Base-by-base conservation (phyloP, 352 stramenopile genomes). In the Globisporangium parvum region DNA sequence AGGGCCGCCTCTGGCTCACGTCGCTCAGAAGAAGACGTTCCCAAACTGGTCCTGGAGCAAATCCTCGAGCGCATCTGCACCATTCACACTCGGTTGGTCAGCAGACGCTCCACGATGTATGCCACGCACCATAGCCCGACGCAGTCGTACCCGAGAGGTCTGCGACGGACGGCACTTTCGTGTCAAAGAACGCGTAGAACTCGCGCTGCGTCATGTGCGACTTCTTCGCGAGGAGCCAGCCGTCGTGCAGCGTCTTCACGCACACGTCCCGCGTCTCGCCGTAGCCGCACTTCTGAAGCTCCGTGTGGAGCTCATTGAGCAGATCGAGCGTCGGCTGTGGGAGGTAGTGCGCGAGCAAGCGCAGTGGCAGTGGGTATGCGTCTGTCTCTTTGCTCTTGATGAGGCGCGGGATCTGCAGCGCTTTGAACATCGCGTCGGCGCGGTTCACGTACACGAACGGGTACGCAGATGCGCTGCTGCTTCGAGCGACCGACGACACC, bases 131-230 rank as follows among this genome's bases (percentile, higher is more conserved):
- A 24, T 17, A 47, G 20, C 18, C 18, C 24, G n/a, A 28, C 10
- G 42, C 21, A 12, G 2, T 72, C 67, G 48, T 57, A 87, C 78
- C 73, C 31, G 78, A 70, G 0, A 84, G 64, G 26, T 87, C 74
- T 10, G 66, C 57, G 14, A 88, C 62, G 0, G 75, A 85, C n/a
- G 71, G 66, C 28, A 80, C 66, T 45, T 81, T 86, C 33, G 63
- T 82, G 55, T 87, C 78, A 41, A 88, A 73, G 47, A 88, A 72
- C 24, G 73, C 70, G 59, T 75, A 87, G 39, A 84, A 59, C 63
- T 82, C 75, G 40, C 78, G 75, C 31, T 67, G 57, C 9, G 66
- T 83, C 20, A 62, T 67, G 20, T 69, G 55, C 0, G 73, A 77
- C 42, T 73, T 77, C 46, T 80, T 82, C 37, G 66, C 72, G 33